Percentiles rank a stretch among this genome's conserved stretches.
These are phyloP conservation scores for Penicillium sp. DNA, from an alignment of 2,329 filamentous ascomycete genomes.

Conservation along the genomic window DNA sequence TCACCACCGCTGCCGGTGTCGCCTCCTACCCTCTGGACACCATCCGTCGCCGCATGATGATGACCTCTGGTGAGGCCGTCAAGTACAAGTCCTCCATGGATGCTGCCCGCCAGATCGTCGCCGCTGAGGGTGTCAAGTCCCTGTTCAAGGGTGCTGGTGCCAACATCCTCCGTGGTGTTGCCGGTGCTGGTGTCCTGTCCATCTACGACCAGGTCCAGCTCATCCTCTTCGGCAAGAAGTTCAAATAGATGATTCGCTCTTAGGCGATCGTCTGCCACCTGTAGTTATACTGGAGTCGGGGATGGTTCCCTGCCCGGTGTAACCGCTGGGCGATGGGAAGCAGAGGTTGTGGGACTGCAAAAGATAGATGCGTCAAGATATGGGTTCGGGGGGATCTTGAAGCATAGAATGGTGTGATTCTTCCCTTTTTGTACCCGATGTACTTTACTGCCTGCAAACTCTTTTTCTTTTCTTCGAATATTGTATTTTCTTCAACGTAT, in stretches of 20 bases:
- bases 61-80: conserved; percentile 93
- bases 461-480: conserved; percentile 37
- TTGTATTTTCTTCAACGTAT: conserved; percentile 22
- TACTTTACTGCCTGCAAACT: conserved; percentile 51
- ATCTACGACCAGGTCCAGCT: conserved; percentile 99
- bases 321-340: conserved; percentile 27
- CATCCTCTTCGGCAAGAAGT: conserved; percentile 99
- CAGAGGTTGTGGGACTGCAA: conserved; percentile 35
- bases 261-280: conserved; percentile 17
- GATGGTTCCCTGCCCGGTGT: conserved; percentile 27
- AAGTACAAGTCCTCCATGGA: conserved; percentile 99
- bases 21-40: conserved; percentile 99
- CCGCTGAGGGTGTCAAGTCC: conserved; percentile 94
- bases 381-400: conserved; percentile 40
- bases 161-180: conserved; percentile 99
- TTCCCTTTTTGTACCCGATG: conserved; percentile 47
- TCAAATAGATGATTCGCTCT: conserved; percentile 60
- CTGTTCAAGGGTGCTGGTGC: conserved; percentile 99
- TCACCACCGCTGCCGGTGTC: conserved; percentile 99
- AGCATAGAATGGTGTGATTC: conserved; percentile 44
- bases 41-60: conserved; percentile 99
- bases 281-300: conserved; percentile 26
- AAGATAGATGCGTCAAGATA: conserved; percentile 48
- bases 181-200: conserved; percentile 99
- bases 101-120: conserved; percentile 92